Evolutionary conservation across 768 basidiomycete genomes (phyloP).

Genomic region (Mycena vulgaris): DNA sequence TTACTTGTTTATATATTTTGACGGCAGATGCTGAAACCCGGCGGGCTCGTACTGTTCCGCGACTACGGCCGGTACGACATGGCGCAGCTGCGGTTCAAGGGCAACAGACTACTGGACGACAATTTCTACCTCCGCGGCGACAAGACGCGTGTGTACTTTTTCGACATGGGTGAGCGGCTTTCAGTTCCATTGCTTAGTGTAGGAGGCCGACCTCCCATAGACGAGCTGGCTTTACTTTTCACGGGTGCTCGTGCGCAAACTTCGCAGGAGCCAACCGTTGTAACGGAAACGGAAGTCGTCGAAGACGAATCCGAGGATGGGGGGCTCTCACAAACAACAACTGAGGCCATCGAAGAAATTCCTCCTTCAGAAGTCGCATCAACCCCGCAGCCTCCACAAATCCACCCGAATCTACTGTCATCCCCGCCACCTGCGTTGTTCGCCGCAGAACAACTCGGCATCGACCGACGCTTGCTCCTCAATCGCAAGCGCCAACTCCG

Average conservation of each 20-base stretch:
- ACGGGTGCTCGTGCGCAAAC: conserved; percentile 70
- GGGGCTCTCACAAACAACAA: conserved; percentile 3
- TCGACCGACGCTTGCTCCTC: conserved; percentile 91
- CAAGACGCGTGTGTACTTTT: conserved; percentile 98
- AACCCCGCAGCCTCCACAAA: conserved; percentile 16
- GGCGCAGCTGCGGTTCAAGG: conserved; percentile 94
- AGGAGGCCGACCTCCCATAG: conserved; percentile 53
- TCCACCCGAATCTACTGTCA: conserved; percentile 59
- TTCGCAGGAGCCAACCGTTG: conserved; percentile 47
- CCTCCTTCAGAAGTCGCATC: background rate
- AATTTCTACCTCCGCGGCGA: conserved; percentile 98
- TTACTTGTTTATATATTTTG: background rate
- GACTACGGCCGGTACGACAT: conserved; percentile 98
- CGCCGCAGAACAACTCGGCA: conserved; percentile 85
- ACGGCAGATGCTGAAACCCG: conserved; percentile 89
- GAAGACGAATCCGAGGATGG: conserved; percentile 51
- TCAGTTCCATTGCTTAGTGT: background rate
- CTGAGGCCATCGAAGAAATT: conserved; percentile 23
- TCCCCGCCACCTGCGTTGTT: conserved; percentile 76
- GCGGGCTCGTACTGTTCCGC: conserved; percentile 86
- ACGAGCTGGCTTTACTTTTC: conserved; percentile 85
- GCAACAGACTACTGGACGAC: conserved; percentile 88
- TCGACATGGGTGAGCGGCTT: conserved; percentile 77
- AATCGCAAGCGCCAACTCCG: conserved; percentile 95
- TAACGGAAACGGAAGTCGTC: conserved; percentile 51